Percentiles rank a stretch among this genome's conserved stretches.
Conservation (phyloP, 352 stramenopile genomes). For the Phytophthora litchii region DNA sequence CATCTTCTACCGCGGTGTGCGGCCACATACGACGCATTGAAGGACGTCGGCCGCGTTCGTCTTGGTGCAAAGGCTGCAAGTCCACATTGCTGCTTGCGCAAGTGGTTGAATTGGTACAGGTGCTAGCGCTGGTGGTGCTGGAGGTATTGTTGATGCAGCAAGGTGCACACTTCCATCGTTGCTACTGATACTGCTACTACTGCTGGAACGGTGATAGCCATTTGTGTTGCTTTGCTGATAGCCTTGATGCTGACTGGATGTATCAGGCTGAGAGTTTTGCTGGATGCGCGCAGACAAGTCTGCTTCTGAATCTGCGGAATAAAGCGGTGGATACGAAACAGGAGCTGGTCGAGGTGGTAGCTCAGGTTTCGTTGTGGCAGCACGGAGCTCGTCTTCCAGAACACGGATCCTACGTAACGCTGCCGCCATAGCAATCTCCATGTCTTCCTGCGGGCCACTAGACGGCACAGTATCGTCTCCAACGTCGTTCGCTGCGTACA, state of each 20-base stretch:
- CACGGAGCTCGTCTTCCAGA: slow-evolving; percentile 61
- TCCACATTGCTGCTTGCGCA: slow-evolving; percentile 45
- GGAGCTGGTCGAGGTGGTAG: slow-evolving; percentile 17
- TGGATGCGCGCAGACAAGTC: slow-evolving; percentile 16
- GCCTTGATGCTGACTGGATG: slow-evolving; percentile 1
- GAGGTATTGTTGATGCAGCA: slow-evolving; percentile 1
- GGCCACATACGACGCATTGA: slow-evolving; percentile 79
- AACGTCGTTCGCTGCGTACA: slow-evolving; percentile 34
- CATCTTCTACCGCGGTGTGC: slow-evolving; percentile 39
- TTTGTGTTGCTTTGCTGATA: slow-evolving; percentile 20
- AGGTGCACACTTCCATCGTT: slow-evolving; percentile 6
- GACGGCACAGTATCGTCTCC: slow-evolving; percentile 24
- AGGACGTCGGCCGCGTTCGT: slow-evolving; percentile 46
- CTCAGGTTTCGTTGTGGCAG: slow-evolving; percentile 17
- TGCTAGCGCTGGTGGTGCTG: not conserved
- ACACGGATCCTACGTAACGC: slow-evolving; percentile 51
- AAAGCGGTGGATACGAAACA: slow-evolving; percentile 41
- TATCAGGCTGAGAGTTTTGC: slow-evolving; percentile 12
- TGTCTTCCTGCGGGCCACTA: slow-evolving; percentile 49
- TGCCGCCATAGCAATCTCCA: slow-evolving; percentile 61
- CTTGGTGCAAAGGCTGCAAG: slow-evolving; percentile 80
- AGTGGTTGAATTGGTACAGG: slow-evolving; percentile 8
- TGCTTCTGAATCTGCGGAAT: slow-evolving; percentile 25
- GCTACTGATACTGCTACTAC: slow-evolving; percentile 22
- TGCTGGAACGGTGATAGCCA: slow-evolving; percentile 26